Conservation (phyloP, 2,329 filamentous ascomycete species). For the Penicillium sp. region DNA sequence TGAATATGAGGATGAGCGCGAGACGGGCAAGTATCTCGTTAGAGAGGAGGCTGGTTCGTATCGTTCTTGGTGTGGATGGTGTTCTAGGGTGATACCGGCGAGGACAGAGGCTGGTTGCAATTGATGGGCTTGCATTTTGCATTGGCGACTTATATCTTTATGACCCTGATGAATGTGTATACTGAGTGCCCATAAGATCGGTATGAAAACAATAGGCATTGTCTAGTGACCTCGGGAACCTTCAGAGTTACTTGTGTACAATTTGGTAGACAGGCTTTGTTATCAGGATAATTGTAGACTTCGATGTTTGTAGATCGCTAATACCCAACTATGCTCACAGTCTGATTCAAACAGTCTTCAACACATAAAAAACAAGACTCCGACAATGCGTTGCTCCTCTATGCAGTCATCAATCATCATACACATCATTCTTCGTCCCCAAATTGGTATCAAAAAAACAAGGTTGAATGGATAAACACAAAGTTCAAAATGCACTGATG, state of each 20-base stretch:
- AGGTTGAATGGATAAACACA: conserved; percentile 7
- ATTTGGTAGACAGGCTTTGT: too few relatives aligned
- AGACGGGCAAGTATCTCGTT: conserved; percentile 60
- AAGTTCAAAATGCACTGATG: conserved; percentile 27
- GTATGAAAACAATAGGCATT: not conserved
- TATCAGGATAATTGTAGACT: not conserved
- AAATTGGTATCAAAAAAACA: conserved; percentile 11
- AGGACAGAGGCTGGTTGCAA: conserved; percentile 7
- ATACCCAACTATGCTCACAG: conserved; percentile 4
- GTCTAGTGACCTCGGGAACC: too few relatives aligned
- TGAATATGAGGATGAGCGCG: conserved; percentile 75
- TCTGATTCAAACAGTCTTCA: conserved; percentile 12
- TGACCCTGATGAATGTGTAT: not conserved
- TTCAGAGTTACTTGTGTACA: not conserved
- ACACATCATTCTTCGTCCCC: conserved; percentile 10
- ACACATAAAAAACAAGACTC: conserved; percentile 17
- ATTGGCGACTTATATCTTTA: not conserved
- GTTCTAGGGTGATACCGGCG: conserved; percentile 64
- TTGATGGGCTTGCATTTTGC: not conserved
- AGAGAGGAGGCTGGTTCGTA: conserved; percentile 64
- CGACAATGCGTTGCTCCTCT: conserved; percentile 23
- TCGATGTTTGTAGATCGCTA: not conserved
- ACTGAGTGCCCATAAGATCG: not conserved
- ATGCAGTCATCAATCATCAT: conserved; percentile 18
- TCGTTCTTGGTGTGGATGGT: conserved; percentile 92